These are phyloP conservation scores for Globisporangium camurandrum DNA, from an alignment of 352 stramenopile species.

Conservation along the genomic window DNA sequence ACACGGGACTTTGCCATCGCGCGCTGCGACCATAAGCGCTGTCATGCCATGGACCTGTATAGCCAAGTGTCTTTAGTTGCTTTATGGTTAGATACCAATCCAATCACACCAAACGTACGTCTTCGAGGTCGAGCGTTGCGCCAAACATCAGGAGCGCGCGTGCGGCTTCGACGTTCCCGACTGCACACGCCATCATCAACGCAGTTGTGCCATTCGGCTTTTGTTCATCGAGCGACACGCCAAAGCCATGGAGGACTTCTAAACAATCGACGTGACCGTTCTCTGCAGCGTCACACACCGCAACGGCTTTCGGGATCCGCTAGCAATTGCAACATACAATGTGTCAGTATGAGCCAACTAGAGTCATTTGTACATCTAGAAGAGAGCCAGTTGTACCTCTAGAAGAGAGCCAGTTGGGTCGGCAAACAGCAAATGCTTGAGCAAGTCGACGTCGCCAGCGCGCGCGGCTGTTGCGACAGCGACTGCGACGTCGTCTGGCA, in stretches of 20 bases:
- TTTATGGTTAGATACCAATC: not conserved
- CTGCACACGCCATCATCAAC: constrained; percentile 80
- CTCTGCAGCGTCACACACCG: constrained; percentile 75
- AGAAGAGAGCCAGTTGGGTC: constrained; percentile 52
- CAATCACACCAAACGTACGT: constrained; percentile 30
- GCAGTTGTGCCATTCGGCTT: constrained; percentile 79
- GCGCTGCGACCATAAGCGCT: constrained; percentile 72
- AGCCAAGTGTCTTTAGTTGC: too few species aligned
- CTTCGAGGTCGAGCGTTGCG: constrained; percentile 74
- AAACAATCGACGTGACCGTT: constrained; percentile 79
- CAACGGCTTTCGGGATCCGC: constrained; percentile 68
- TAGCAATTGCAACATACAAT: too few species aligned
- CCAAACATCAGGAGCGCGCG: constrained; percentile 80
- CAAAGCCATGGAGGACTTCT: constrained; percentile 71
- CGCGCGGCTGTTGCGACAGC: constrained; percentile 60
- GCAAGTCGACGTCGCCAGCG: constrained; percentile 61
- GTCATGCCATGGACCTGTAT: constrained; percentile 75
- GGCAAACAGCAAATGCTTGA: constrained; percentile 66
- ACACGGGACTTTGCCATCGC: constrained; percentile 56
- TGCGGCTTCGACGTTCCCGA: constrained; percentile 80
- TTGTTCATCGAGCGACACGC: constrained; percentile 75
- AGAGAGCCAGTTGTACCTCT: constrained; percentile 25
- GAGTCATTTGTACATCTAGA: constrained; percentile 2
- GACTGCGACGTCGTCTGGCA: constrained; percentile 67
- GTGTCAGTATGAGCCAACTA: constrained; percentile 6